Evolutionary conservation across 208 protist species (phyloP), one percentile per base, ranked within the genome.

Genomic region (Vickermania spadyakhi): DNA sequence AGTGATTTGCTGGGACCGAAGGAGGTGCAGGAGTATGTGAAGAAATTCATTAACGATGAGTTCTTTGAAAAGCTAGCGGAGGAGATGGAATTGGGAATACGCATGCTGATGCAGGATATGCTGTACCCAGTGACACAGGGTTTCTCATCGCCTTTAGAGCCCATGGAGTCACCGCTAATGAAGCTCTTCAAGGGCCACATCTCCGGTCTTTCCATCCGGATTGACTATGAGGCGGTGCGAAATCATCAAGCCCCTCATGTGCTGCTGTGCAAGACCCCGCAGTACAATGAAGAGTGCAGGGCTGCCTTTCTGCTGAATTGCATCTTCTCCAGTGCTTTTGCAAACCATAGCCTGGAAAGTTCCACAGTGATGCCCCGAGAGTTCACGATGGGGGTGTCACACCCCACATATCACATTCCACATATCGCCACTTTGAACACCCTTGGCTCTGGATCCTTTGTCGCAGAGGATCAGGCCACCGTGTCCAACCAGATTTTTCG

Each of bases 11-110:
- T 45, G 11, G 36, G 36, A 18, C 18, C 36, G 11, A 45, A 45
- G 36, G 36, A 73, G 53, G 80, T 89, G 31, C 74, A 91, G 77
- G 51, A 52, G 14, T 94, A 90, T 65, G 60, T 94, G 56, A 64
- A 74, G 45, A 56, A 56, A 23, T 81, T 82, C 41, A 79, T 94
- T 58, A 84, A 64, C 29, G 72, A 72, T 21, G 36, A 62, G 1
- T 86, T 89, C 42, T 78, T 94, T 36, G 42, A 22, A 22, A 41
- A 22, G 28, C 1, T 62, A 25, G 58, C 58, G 58, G 41, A 52
- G 22, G 58, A 2, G 52, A 11, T 62, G 42, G 68, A 79, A 63
- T 65, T 60, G 0, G 56, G 73, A 23, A 67, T 56, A 5, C n/a
- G 52, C 5, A 56, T 45, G 36, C 7, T 45, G 11, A n/a, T 18